phyloP scores from a whole-genome alignment of 1,139 yeast genomes.

The Yamadazyma atmosphaerica region DNA sequence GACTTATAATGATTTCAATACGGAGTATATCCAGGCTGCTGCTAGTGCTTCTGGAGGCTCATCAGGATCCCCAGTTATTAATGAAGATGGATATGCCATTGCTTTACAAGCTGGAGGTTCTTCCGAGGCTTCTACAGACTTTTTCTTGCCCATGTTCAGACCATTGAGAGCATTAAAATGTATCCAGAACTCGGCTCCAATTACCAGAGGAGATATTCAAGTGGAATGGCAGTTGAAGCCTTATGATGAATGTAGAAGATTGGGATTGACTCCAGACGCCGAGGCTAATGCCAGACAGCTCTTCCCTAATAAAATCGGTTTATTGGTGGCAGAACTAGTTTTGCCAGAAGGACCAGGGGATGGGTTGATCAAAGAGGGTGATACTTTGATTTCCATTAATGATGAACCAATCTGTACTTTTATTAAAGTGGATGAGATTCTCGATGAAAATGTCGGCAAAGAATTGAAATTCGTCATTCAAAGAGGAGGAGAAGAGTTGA shows the following conservation, averaged over 20 bases:
- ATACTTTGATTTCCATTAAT: constrained; percentile 73
- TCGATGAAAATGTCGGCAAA: constrained; percentile 70
- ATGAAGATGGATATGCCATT: constrained; percentile 82
- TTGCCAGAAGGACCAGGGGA: constrained; percentile 90
- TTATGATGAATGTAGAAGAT: constrained; percentile 84
- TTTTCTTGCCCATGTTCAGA: constrained; percentile 82
- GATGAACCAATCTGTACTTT: constrained; percentile 67
- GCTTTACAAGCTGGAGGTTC: constrained; percentile 96
- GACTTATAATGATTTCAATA: constrained; percentile 92
- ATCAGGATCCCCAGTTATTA: constrained; percentile 92
- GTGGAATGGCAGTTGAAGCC: constrained; percentile 88
- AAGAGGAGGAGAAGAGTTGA: constrained; percentile 66
- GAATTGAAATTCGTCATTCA: constrained; percentile 62
- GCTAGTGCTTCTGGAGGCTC: constrained; percentile 96
- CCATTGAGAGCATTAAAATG: constrained; percentile 80
- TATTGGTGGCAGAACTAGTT: constrained; percentile 80
- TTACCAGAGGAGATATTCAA: constrained; percentile 83
- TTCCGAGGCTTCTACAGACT: constrained; percentile 89
- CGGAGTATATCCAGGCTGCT: constrained; percentile 95
- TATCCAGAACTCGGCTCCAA: constrained; percentile 55
- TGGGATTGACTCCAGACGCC: constrained; percentile 77
- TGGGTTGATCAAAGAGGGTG: constrained; percentile 76
- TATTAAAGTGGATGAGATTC: constrained; percentile 78
- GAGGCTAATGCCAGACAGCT: constrained; percentile 66
- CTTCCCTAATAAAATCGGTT: constrained; percentile 78